phyloP scores from a whole-genome alignment of 2,329 filamentous ascomycete species.

The Myotisia sp. region DNA sequence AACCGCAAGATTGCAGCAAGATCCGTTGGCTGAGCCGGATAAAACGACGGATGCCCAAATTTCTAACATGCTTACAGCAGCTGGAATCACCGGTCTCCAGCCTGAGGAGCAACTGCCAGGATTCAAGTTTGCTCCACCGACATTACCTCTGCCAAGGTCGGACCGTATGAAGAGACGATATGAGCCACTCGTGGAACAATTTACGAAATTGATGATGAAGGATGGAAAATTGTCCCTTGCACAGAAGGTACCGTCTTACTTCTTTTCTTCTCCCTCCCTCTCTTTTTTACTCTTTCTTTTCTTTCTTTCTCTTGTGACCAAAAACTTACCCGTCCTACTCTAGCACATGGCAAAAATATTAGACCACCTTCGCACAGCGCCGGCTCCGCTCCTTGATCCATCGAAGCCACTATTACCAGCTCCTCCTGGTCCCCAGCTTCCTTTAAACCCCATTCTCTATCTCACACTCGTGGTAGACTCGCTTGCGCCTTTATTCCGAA shows the following conservation, averaged over 20 bases:
- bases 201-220: constrained; percentile 81
- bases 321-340: constrained; percentile 3
- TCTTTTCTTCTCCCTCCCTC: constrained; percentile 6
- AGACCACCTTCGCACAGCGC: constrained; percentile 66
- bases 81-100: constrained; percentile 16
- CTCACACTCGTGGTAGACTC: constrained; percentile 84
- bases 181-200: constrained; percentile 68
- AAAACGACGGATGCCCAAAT: constrained; percentile 16
- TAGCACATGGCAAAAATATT: constrained; percentile 78
- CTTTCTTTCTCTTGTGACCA: constrained; percentile 4
- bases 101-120: constrained; percentile 34
- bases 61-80: constrained; percentile 23
- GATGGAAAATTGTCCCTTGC: constrained; percentile 81
- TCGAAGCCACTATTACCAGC: constrained; percentile 47
- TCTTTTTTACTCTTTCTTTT: constrained; percentile 5
- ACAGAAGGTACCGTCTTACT: constrained; percentile 51
- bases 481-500: constrained; percentile 72
- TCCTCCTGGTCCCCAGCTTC: constrained; percentile 64
- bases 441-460: constrained; percentile 79
- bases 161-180: constrained; percentile 66
- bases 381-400: constrained; percentile 62
- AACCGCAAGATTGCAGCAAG: constrained; percentile 27
- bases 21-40: constrained; percentile 9
- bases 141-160: constrained; percentile 48
- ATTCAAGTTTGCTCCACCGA: constrained; percentile 66